These are phyloP conservation scores for Cryptococcus deneoformans DNA, from an alignment of 1,284 basidiomycete species.

Conservation along the genomic window DNA sequence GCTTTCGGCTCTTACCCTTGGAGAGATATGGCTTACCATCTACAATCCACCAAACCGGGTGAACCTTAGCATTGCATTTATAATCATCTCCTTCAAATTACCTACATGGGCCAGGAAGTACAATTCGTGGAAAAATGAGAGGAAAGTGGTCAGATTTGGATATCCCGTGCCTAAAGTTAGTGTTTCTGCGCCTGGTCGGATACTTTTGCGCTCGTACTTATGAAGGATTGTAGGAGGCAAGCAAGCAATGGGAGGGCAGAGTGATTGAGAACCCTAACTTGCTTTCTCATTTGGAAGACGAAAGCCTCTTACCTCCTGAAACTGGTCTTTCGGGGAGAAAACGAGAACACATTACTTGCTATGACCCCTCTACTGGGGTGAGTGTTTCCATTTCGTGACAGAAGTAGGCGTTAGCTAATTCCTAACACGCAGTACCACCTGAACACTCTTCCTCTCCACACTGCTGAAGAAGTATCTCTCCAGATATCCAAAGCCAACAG, in stretches of 20 bases:
- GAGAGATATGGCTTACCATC: conserved; percentile 30
- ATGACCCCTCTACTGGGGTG: conserved; percentile 82
- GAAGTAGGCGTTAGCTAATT: not conserved
- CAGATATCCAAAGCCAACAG: conserved; percentile 66
- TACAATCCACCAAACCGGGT: conserved; percentile 31
- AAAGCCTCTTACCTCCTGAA: conserved; percentile 27
- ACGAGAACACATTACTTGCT: conserved; percentile 76
- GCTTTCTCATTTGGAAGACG: conserved; percentile 29
- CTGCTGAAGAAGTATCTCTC: conserved; percentile 60
- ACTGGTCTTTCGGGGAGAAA: conserved; percentile 50
- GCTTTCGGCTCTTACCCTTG: conserved; percentile 30
- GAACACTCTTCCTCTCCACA: conserved; percentile 58
- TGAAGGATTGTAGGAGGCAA: conserved; percentile 17
- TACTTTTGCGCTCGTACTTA: not conserved
- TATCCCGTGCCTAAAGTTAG: conserved; percentile 61
- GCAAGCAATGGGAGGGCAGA: conserved; percentile 25
- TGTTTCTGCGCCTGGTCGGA: conserved; percentile 2
- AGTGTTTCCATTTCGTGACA: conserved; percentile 47
- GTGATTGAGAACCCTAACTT: conserved; percentile 27
- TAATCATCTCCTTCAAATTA: conserved; percentile 15
- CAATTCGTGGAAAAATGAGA: conserved; percentile 14
- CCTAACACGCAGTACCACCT: conserved; percentile 39
- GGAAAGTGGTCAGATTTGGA: conserved; percentile 63
- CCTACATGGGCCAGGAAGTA: conserved; percentile 10
- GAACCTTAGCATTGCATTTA: conserved; percentile 20